phyloP scores from a whole-genome alignment of 129 eudicot genomes.

The Flaveria sonorensis region DNA sequence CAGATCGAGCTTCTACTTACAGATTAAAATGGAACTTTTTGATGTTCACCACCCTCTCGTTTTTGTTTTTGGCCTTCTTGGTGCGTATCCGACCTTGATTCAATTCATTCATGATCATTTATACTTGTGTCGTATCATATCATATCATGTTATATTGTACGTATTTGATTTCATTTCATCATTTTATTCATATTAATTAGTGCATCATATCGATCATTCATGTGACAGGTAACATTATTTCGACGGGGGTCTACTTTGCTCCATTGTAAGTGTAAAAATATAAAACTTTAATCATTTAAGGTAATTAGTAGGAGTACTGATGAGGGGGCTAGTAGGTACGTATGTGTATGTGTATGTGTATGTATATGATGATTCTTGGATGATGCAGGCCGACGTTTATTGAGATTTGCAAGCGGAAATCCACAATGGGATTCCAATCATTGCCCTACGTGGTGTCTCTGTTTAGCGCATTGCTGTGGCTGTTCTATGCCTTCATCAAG shows the following conservation, averaged over 20 bases:
- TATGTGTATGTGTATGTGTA: not conserved
- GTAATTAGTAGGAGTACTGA: no score
- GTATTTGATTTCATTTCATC: not conserved
- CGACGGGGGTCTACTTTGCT: constrained; percentile 48
- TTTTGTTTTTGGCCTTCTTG: constrained; percentile 41
- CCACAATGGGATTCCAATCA: constrained; percentile 43
- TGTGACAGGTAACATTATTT: constrained; percentile 40
- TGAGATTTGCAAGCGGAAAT: constrained; percentile 33
- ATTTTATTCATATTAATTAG: not conserved
- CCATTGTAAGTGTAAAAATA: constrained; percentile 27
- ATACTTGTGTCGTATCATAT: no score
- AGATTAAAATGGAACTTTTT: constrained; percentile 30
- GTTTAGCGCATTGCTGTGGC: constrained; percentile 41
- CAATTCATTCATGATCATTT: no score
- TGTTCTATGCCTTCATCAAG: constrained; percentile 40
- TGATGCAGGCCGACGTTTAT: constrained; percentile 31
- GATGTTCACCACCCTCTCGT: constrained; percentile 34
- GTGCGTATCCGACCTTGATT: no score
- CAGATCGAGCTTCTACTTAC: no score
- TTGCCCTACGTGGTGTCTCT: constrained; percentile 39
- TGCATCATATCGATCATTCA: not conserved
- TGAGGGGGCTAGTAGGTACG: no score
- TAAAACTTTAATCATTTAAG: not conserved
- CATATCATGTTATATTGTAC: not conserved
- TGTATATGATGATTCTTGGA: no score